Conservation (phyloP, 371 early-diverging fungal genomes). For the Lichtheimia corymbifera region DNA sequence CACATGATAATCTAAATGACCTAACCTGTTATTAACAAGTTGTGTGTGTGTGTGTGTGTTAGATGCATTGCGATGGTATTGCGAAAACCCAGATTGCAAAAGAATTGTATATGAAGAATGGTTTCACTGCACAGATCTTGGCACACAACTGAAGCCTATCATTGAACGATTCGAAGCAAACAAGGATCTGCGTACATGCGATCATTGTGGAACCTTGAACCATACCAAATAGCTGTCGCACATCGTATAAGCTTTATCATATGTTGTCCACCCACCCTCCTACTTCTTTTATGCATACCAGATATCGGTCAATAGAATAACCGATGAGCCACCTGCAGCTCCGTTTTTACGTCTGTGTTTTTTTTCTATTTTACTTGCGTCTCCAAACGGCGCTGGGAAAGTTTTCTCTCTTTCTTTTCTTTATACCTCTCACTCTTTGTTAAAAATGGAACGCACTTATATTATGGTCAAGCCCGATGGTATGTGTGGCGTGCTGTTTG, state of each 20-base stretch:
- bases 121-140: slow-evolving; percentile 89
- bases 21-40: no score
- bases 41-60: not conserved
- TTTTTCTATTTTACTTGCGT: not conserved
- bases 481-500: not conserved
- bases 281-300: no score
- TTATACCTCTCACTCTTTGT: slow-evolving; percentile 14
- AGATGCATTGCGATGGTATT: slow-evolving; percentile 95
- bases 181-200: slow-evolving; percentile 75
- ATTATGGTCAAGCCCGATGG: slow-evolving; percentile 77
- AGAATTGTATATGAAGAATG: slow-evolving; percentile 84
- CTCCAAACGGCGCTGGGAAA: not conserved
- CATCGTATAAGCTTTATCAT: no score
- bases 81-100: slow-evolving; percentile 69
- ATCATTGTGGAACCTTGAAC: slow-evolving; percentile 73
- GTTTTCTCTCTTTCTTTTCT: slow-evolving; percentile 28
- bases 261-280: no score
- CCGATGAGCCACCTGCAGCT: slow-evolving; percentile 1
- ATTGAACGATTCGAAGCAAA: slow-evolving; percentile 78
- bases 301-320: not conserved
- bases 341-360: not conserved
- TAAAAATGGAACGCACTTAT: slow-evolving; percentile 79
- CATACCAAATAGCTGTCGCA: slow-evolving; percentile 44
- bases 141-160: slow-evolving; percentile 87
- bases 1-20: not conserved